Base-by-base conservation (phyloP, 257 asterid genomes). In the Agastache rugosa region DNA sequence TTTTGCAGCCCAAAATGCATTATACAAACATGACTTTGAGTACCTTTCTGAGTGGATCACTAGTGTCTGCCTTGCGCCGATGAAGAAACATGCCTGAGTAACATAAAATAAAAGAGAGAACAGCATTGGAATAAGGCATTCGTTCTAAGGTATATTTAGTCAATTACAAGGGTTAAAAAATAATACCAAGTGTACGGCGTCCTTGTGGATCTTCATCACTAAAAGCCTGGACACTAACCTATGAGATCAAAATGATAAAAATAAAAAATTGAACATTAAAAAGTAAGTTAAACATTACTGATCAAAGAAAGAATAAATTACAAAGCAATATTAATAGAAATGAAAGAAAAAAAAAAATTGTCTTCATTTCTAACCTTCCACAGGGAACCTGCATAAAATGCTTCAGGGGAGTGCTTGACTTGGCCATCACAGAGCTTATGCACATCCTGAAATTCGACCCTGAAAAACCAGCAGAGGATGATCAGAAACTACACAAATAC, bases 151-250 rank as follows among this genome's bases (percentile, higher is more conserved):
- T 42, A 81, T 25, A 16, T 56, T 45, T 63, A 73, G 23, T 39
- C 37, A 2, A 16, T 58, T 23, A 29, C 31, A 56, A 71, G 53
- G 31, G 56, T 42, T 75, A 42, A 34, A 34, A 66, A 65, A 77
- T 72, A 25, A 63, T 87, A 94, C 99, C 99, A 75, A 94, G 98
- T 2, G 99, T 94, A 20, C 97, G 93, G 42, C 98, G 92, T 67
- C 99, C 99, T 87, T 92, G 98, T 65, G 93, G 97, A 67, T 94
- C 97, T 87, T 94, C 99, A 78, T 94, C 94, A 60, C 91, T 89
- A 78, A 94, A 94, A 72, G 99, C 98, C 92, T 94, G 99, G 73
- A 94, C 87, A 64, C 96, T 94, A 74, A 94, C 89, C 99, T 94
- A 75, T 63, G 70, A 74, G 64, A 84, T 72, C 80, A 76, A 79